A percentile compares a stretch with the other conserved stretches of the same genome.
Conservation (phyloP, 805 yeast genomes). For the Barnettozyma botsteinii region DNA sequence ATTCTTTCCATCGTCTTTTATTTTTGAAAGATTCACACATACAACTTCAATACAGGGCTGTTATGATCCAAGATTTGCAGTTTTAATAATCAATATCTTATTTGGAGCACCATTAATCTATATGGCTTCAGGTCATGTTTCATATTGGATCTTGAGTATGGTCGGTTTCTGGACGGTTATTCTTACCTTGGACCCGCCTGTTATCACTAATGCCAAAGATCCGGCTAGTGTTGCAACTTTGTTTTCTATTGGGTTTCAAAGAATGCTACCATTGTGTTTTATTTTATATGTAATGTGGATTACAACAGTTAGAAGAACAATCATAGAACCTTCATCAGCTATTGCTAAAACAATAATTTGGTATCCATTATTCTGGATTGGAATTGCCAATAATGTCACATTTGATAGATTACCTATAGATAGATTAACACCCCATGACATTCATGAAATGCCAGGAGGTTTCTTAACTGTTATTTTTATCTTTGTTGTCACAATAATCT, state of each 20-base stretch:
- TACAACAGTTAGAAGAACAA: constrained; percentile 44
- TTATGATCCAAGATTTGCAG: constrained; percentile 57
- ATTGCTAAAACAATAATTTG: constrained; percentile 41
- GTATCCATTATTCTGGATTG: constrained; percentile 82
- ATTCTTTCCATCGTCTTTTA: constrained; percentile 69
- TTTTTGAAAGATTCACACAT: constrained; percentile 41
- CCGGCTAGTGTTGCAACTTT: constrained; percentile 52
- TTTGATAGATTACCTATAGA: constrained; percentile 89
- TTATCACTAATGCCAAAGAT: constrained; percentile 46
- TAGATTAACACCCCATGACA: constrained; percentile 65
- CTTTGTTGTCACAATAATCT: constrained; percentile 37
- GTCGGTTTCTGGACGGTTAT: constrained; percentile 83
- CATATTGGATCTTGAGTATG: constrained; percentile 55
- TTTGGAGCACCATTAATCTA: constrained; percentile 60
- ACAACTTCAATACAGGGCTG: constrained; percentile 43
- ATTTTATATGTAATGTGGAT: constrained; percentile 68
- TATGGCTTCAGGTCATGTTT: constrained; percentile 38
- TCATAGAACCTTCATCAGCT: constrained; percentile 35
- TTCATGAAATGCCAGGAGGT: constrained; percentile 74
- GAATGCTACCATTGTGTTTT: constrained; percentile 71
- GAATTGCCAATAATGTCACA: constrained; percentile 78
- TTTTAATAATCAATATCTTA: constrained; percentile 52
- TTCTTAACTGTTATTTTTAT: constrained; percentile 54
- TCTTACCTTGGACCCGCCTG: constrained; percentile 76
- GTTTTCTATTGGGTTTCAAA: constrained; percentile 62